Base-by-base conservation (phyloP, 108 stramenopile species). In the Pseudonitzschia pungens region DNA sequence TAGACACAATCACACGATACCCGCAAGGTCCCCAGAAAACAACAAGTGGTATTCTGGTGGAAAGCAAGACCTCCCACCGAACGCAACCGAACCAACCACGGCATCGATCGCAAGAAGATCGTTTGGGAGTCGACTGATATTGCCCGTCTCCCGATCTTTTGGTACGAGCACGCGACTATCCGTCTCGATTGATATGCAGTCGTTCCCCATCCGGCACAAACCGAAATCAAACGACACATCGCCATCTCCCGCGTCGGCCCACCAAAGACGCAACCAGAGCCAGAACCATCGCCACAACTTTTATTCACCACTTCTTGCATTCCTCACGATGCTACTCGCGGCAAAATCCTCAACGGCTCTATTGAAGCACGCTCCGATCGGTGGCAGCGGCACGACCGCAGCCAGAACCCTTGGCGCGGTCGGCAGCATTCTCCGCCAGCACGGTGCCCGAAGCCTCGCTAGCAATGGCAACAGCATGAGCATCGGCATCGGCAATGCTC, bases 271-370 rank as follows among this genome's bases (percentile, higher is more conserved):
- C 54, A 55, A 55, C 10, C 54, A 26, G 54, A 48, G 26, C 26
- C n/a, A 26, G 24, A 55, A 55, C 54, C 54, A 55, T 26, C 54
- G 54, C n/a, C 20, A 55, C 26, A 55, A 55, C 24, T 55, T 26
- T 20, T 55, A 5, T 55, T 55, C 54, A 55, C 54, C 54, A 55
- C 26, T 55, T 1, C 54, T 55, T 5, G 54, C 26, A 1, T 55
- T 55, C 54, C 54, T 55, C 54, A 55, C 21, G 4, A 55, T 55
- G 54, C 26, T 55, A 2, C 54, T 55, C 54, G 26, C 26, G 10
- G 54, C 54, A 55, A 55, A 11, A 55, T 55, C 54, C 26, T 55
- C 54, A 26, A 55, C 54, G 54, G 54, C 54, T 10, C 54, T 55
- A 20, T 26, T 55, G 54, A 55, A 55, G 24, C 54, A 55, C 20